These are phyloP conservation scores for Eucalyptus guilfoylei DNA, from an alignment of 345 rosid genomes.

Conservation along the genomic window DNA sequence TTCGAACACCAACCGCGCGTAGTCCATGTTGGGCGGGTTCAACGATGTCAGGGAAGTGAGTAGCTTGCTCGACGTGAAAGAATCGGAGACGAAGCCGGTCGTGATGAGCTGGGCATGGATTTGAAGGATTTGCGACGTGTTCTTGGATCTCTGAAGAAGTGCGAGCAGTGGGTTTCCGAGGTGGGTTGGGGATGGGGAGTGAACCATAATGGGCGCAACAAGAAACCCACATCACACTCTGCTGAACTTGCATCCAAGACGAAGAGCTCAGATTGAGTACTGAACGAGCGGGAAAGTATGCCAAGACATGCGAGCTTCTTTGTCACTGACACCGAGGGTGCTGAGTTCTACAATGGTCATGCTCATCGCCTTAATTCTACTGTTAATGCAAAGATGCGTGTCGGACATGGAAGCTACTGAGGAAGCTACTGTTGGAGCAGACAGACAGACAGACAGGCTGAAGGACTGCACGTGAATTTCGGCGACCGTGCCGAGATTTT, in stretches of 20 bases:
- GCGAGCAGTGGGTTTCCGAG: background rate
- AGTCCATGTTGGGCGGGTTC: constrained; percentile 1
- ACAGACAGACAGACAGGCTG: background rate
- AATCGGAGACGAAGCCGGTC: constrained; percentile 1
- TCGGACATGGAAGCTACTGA: too few species aligned
- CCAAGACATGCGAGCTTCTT: background rate
- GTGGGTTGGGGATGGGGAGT: background rate
- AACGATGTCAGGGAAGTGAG: constrained; percentile 7
- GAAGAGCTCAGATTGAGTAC: background rate
- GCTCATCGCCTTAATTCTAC: background rate
- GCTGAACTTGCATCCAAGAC: background rate
- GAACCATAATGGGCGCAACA: background rate
- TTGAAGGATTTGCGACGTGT: constrained; percentile 16
- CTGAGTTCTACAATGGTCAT: background rate
- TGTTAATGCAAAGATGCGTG: background rate
- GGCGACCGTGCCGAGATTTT: background rate
- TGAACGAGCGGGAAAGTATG: background rate
- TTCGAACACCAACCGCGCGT: constrained; percentile 5
- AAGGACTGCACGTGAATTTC: background rate
- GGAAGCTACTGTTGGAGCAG: background rate
- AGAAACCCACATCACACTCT: background rate
- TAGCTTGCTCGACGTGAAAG: constrained; percentile 6
- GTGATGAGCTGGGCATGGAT: constrained; percentile 23
- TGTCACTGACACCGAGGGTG: background rate
- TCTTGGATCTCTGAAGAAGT: constrained; percentile 10